These are phyloP conservation scores for Canavalia gladiata DNA, from an alignment of 306 rosid species.

Conservation along the genomic window DNA sequence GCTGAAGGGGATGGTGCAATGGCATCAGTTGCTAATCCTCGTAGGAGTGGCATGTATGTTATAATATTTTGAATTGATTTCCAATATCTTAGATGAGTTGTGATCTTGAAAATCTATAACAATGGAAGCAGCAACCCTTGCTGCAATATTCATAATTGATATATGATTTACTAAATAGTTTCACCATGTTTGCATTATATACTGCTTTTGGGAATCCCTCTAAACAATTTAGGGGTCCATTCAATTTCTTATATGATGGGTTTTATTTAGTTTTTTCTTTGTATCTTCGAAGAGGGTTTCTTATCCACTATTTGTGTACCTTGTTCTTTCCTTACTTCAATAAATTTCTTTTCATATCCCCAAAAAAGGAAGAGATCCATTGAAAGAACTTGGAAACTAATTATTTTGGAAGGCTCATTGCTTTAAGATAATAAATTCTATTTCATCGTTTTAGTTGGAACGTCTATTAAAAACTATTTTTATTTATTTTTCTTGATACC, in stretches of 20 bases:
- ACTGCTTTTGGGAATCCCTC: constrained; percentile 1
- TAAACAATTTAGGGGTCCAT: background rate
- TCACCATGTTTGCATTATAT: constrained; percentile 8
- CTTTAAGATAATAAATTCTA: constrained; percentile 11
- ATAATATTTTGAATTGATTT: constrained; percentile 45
- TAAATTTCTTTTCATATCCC: background rate
- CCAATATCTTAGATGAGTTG: constrained; percentile 29
- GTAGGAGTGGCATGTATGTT: constrained; percentile 67
- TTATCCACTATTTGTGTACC: background rate
- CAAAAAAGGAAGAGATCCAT: background rate
- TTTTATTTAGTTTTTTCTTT: background rate
- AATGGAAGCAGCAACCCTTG: constrained; percentile 25
- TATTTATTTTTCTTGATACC: background rate
- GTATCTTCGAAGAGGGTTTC: constrained; percentile 1
- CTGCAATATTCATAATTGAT: constrained; percentile 29
- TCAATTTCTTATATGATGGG: background rate
- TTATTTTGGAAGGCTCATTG: background rate
- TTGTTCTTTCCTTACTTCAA: background rate
- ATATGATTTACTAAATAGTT: constrained; percentile 19
- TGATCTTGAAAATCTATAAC: constrained; percentile 40
- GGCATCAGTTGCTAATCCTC: constrained; percentile 82
- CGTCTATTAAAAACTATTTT: background rate
- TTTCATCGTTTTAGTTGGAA: constrained; percentile 14
- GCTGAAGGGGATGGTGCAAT: constrained; percentile 90
- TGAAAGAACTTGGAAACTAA: background rate